phyloP scores from a whole-genome alignment of 2,329 filamentous ascomycete species.

The Fusarium humuli region DNA sequence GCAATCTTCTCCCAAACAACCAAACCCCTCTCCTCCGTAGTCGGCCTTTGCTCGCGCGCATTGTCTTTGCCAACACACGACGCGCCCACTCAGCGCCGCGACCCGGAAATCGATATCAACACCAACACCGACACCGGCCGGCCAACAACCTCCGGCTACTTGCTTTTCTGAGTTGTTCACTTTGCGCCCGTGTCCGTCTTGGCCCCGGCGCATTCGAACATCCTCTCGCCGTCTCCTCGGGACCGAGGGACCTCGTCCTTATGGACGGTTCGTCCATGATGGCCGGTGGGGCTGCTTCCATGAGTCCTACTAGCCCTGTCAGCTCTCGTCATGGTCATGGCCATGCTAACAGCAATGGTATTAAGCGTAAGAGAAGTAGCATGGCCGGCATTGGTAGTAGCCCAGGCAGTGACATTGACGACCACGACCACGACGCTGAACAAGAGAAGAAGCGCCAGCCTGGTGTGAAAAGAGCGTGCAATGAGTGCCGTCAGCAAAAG shows the following conservation, averaged over 20 bases:
- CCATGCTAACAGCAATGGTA: constrained; percentile 55
- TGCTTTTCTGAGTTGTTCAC: constrained; percentile 16
- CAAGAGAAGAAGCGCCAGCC: constrained; percentile 73
- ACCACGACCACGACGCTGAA: constrained; percentile 68
- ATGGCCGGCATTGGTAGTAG: constrained; percentile 68
- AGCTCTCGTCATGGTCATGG: constrained; percentile 62
- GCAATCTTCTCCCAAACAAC: constrained; percentile 42
- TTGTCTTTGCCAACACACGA: constrained; percentile 42
- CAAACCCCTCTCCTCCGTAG: constrained; percentile 49
- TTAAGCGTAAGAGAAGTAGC: constrained; percentile 70
- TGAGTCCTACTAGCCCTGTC: constrained; percentile 67
- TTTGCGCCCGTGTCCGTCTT: constrained; percentile 26
- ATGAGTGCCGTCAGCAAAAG: constrained; percentile 88
- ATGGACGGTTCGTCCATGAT: constrained; percentile 63
- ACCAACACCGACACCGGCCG: constrained; percentile 47
- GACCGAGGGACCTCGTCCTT: constrained; percentile 34
- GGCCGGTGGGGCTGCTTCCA: constrained; percentile 60
- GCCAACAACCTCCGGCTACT: constrained; percentile 25
- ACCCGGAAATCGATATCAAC: constrained; percentile 44
- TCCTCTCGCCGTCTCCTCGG: constrained; percentile 22
- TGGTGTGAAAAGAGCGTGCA: constrained; percentile 82
- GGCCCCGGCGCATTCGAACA: constrained; percentile 27
- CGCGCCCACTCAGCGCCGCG: constrained; percentile 42
- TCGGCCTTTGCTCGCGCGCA: constrained; percentile 48
- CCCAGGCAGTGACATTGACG: constrained; percentile 64